Base-by-base conservation (phyloP, 345 rosid genomes). In the Eucalyptus decipiens region DNA sequence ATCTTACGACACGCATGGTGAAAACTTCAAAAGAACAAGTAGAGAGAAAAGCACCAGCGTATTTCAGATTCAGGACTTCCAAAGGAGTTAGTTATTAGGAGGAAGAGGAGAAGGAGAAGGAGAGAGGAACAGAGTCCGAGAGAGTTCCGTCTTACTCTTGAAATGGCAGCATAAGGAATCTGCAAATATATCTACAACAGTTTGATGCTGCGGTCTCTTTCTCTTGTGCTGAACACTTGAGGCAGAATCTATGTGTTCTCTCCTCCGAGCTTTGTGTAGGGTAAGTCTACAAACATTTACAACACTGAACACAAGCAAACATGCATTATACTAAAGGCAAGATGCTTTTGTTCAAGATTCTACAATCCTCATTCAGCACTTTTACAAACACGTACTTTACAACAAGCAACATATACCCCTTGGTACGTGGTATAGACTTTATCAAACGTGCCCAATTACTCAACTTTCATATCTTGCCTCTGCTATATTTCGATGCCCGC, bases 321-420 rank as follows among this genome's bases (percentile, higher is more conserved):
- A 34, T 18, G 26, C 40, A 34, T 26, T 72, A 18, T 72, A 34
- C 14, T 19, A 94, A 94, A 93, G 88, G 96, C 88, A 92, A 95
- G 40, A 90, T 93, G 87, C 93, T 93, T 15, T 92, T 95, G 40
- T 90, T 93, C 88, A 93, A 94, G 92, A 95, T 72, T 72, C 45
- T 72, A 72, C 81, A 34, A 72, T 19, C 43, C 14, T 19, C 43
- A 34, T 72, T 37, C 43, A 72, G 43, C 14, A 15, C 37, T 8
- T 65, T 30, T n/a, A n/a, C 72, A 3, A 34, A 6, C 43, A 19
- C 1, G 81, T 19, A 72, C 26, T 34, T 42, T 9, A 72, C 81
- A 5, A 37, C 26, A 19, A 72, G 81, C 45, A 72, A 72, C 4
- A 37, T 19, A 19, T 37, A 37, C 81, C 81, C 80, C 26, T 72